Conservation (phyloP, 129 eudicot genomes). For the Flaveria linearis region DNA sequence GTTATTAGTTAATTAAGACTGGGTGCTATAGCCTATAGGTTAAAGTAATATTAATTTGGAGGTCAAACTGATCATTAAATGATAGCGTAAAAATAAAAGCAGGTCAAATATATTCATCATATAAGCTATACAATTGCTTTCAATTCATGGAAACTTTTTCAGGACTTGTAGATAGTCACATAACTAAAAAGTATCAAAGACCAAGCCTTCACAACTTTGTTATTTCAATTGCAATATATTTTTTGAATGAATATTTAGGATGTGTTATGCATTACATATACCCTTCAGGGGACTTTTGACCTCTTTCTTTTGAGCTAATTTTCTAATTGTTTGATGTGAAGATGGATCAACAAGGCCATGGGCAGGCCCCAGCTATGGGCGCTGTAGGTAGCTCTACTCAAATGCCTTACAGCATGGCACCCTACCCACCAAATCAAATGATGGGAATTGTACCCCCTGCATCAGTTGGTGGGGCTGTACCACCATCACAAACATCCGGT, state of each 20-base stretch:
- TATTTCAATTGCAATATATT: not conserved
- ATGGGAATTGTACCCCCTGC: constrained; percentile 58
- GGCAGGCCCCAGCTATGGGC: constrained; percentile 60
- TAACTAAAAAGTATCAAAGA: not conserved
- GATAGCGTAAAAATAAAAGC: not conserved
- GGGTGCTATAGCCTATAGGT: not conserved
- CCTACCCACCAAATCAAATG: constrained; percentile 85
- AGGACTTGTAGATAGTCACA: not conserved
- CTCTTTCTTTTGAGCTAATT: not conserved
- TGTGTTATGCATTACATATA: not conserved
- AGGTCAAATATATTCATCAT: not conserved
- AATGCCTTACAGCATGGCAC: constrained; percentile 60
- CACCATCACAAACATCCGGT: constrained; percentile 62
- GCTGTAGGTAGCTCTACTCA: constrained; percentile 55
- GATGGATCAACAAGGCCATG: constrained; percentile 95
- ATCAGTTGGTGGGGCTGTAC: constrained; percentile 58
- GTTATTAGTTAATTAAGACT: not conserved
- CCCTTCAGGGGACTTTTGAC: not conserved
- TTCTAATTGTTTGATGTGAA: not conserved
- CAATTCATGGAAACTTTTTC: not conserved
- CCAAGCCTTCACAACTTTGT: not conserved
- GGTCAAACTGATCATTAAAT: constrained; percentile 7
- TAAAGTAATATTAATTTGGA: not conserved
- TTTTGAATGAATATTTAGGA: not conserved
- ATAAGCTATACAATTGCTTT: not conserved